Base-by-base conservation (phyloP, 2,329 filamentous ascomycete genomes). In the Xylariaceae sp. region DNA sequence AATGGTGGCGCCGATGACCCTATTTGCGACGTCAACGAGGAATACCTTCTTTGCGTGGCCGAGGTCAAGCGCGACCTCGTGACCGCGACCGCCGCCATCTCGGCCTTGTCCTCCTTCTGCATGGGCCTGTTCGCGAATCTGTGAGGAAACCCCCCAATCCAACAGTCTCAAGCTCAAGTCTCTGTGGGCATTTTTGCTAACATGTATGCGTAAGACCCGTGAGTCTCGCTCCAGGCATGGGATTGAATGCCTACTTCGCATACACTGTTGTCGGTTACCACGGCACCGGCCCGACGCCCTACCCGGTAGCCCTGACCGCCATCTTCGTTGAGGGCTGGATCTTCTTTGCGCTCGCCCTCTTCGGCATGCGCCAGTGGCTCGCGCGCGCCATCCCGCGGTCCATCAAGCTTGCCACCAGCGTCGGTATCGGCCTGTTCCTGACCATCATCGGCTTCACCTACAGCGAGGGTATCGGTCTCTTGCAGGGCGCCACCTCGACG, bases 251-350 rank as follows among this genome's bases (percentile, higher is more conserved):
- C 15, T 94, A 94, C 63, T 94, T 94, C 59, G 78, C 88, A 19
- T 94, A 56, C 34, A 56, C 65, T 59, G 83, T 88, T 34, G 88
- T 94, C 42, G 89, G 89, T 3, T 79, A 72, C 56, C 83, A 90
- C 60, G 89, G 88, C 33, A 76, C 72, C 17, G 87, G 87, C 2
- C 71, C 75, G 28, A 81, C 94, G 8, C 80, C 87, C 1, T 95
- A 87, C 59, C 64, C 76, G 39, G 74, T 90, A 32, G 89, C 89
- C 26, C 68, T 94, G 29, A 93, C 88, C 3, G 88, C 89, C 40
- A 89, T 93, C 51, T 94, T 95, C 60, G 83, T 93, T 12, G 89
- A 95, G 64, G 89, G 89, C 29, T 87, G 86, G 62, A 82, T 94
- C 47, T 95, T 95, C 65, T 79, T 94, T 38, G 85, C 70, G 2